Conservation (phyloP, 2,329 filamentous ascomycete genomes). For the Eutypella sp. region DNA sequence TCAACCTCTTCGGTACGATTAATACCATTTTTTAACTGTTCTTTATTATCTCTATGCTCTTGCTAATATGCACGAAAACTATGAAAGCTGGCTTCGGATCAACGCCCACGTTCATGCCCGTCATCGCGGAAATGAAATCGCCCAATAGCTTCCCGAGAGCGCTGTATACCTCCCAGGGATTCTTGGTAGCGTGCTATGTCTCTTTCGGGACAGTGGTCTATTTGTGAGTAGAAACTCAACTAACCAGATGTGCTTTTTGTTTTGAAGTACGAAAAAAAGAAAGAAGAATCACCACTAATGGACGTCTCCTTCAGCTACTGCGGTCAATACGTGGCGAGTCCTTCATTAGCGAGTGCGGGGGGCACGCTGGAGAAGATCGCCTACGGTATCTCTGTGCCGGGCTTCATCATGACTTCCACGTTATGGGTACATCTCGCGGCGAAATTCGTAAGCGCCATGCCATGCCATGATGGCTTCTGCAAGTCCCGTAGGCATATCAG, state of each 20-base stretch:
- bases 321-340: conserved; percentile 3
- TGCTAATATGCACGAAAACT: background rate
- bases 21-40: too few relatives aligned
- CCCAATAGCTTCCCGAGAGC: conserved; percentile 12
- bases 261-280: too few relatives aligned
- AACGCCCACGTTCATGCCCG: conserved; percentile 18
- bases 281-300: too few relatives aligned
- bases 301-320: background rate
- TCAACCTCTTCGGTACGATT: conserved; percentile 21
- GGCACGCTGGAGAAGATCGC: conserved; percentile 17
- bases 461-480: too few relatives aligned
- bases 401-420: conserved; percentile 16
- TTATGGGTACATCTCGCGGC: conserved; percentile 15
- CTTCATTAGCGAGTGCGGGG: conserved; percentile 12
- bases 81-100: conserved; percentile 13
- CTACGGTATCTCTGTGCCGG: conserved; percentile 14
- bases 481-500: too few relatives aligned
- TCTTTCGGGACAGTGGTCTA: conserved; percentile 14
- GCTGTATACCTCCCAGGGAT: conserved; percentile 12
- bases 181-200: conserved; percentile 11
- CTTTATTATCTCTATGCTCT: background rate
- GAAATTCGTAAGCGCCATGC: conserved; percentile 12
- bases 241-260: background rate
- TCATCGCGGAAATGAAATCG: conserved; percentile 18
- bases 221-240: conserved; percentile 7